Conservation (phyloP, 495 filamentous ascomycete species). For the Xylaria venustula region DNA sequence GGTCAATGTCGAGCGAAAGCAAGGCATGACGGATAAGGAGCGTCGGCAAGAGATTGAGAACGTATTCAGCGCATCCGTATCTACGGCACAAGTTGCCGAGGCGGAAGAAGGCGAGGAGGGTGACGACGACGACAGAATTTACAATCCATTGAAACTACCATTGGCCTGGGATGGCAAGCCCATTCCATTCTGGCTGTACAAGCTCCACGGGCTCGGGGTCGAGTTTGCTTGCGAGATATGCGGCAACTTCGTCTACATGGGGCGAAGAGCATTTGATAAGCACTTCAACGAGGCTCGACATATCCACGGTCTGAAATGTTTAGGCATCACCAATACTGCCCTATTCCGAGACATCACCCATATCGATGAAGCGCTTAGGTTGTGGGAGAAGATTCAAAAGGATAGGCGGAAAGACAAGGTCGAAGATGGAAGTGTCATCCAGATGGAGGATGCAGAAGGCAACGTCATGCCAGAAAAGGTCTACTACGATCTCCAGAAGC, state of each 20-base stretch:
- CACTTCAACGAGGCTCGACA: conserved; percentile 94
- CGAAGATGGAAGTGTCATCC: conserved; percentile 76
- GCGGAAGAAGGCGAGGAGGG: conserved; percentile 55
- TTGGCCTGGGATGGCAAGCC: conserved; percentile 98
- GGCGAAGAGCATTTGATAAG: conserved; percentile 92
- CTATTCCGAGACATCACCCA: conserved; percentile 91
- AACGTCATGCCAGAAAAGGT: conserved; percentile 99
- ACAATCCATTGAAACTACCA: conserved; percentile 94
- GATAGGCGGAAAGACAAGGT: conserved; percentile 79
- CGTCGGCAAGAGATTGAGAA: conserved; percentile 87
- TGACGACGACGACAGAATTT: conserved; percentile 81
- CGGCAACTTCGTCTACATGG: conserved; percentile 97
- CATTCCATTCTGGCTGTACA: conserved; percentile 98
- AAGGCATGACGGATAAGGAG: conserved; percentile 95
- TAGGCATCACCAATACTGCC: conserved; percentile 89
- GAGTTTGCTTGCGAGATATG: conserved; percentile 96
- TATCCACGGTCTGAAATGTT: conserved; percentile 86
- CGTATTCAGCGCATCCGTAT: conserved; percentile 58
- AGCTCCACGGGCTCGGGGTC: conserved; percentile 90
- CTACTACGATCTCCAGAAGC: conserved; percentile 80
- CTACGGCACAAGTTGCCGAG: conserved; percentile 48
- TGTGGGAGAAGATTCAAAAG: conserved; percentile 91
- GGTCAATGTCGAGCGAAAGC: conserved; percentile 89
- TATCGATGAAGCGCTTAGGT: conserved; percentile 79
- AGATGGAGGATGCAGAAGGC: conserved; percentile 97